A percentile compares a stretch with the other conserved stretches of the same genome.
phyloP scores from a whole-genome alignment of 305 asterid species.

The Fraxinus dipetala region DNA sequence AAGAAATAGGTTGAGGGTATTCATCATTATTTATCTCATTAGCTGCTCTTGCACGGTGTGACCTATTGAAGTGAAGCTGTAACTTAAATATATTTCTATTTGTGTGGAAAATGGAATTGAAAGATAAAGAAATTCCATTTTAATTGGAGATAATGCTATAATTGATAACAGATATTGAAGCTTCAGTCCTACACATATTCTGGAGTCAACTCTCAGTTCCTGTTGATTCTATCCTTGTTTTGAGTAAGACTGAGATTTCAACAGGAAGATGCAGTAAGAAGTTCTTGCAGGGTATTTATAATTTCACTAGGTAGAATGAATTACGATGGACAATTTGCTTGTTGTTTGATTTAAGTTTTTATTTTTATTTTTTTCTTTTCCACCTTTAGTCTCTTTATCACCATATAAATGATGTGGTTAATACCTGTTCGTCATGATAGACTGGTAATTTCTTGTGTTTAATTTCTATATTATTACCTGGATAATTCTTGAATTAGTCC shows the following conservation, averaged over 20 bases:
- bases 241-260: constrained; percentile 11
- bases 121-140: neutral
- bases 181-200: neutral
- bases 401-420: constrained; percentile 2
- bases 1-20: neutral
- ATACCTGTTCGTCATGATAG: constrained; percentile 1
- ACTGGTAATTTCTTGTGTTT: constrained; percentile 8
- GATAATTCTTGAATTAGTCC: constrained; percentile 1
- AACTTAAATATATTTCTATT: constrained; percentile 6
- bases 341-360: neutral
- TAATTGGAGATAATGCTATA: neutral
- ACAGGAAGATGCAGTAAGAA: constrained; percentile 10
- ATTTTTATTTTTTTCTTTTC: neutral
- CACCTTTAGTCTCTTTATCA: neutral
- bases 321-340: neutral
- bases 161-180: neutral
- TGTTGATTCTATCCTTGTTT: neutral
- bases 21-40: constrained; percentile 13
- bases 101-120: constrained; percentile 7
- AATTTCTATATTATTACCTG: neutral
- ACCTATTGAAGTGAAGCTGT: constrained; percentile 3
- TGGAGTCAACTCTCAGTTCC: neutral
- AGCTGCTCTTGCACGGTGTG: neutral
- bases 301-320: constrained; percentile 10
- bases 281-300: constrained; percentile 13